Base-by-base conservation (phyloP, 805 yeast species). In the Hemisphaericaspora nanyangensis region DNA sequence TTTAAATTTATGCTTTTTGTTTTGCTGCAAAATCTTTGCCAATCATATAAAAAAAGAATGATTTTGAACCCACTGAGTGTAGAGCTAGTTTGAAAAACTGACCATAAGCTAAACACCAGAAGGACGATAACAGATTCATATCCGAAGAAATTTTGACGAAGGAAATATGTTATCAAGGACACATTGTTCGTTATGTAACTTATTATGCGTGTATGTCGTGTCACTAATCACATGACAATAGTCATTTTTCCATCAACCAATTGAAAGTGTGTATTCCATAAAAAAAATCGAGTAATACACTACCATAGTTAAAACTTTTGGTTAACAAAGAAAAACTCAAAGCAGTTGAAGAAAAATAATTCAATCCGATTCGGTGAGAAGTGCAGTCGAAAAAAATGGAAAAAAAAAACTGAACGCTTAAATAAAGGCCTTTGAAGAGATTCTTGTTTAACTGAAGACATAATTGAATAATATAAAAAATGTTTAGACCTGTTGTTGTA, bases 401-500 rank as follows among this genome's bases (percentile, higher is more conserved):
- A 22, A 22, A 22, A 22, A 22, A 22, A 22, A 20, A 20, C 25
- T 5, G 12, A 22, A 22, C 26, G 11, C 11, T 22, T 8, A 22
- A 22, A 8, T 22, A 22, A n/a, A n/a, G n/a, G n/a, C n/a, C n/a
- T n/a, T n/a, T n/a, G n/a, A n/a, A n/a, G n/a, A n/a, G n/a, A n/a
- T 3, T 3, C 5, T 5, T 22, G 26, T 22, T 22, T 12, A 22
- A 22, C 26, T 22, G 26, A 22, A 22, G 26, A 22, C 26, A n/a
- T 22, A 22, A 22, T 22, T 22, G 26, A 29, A 27, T 15, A 34
- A 8, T 19, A 29, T 17, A 15, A 29, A 44, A 34, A 42, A 65
- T 65, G 70, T 61, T 64, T 51, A 65, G 66, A 63, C 70, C 69
- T 48, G 61, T 64, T 58, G 66, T 61, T 58, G 70, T 65, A 65